These are phyloP conservation scores for Sporothrix luriei DNA, from an alignment of 2,329 filamentous ascomycete species.

Conservation along the genomic window DNA sequence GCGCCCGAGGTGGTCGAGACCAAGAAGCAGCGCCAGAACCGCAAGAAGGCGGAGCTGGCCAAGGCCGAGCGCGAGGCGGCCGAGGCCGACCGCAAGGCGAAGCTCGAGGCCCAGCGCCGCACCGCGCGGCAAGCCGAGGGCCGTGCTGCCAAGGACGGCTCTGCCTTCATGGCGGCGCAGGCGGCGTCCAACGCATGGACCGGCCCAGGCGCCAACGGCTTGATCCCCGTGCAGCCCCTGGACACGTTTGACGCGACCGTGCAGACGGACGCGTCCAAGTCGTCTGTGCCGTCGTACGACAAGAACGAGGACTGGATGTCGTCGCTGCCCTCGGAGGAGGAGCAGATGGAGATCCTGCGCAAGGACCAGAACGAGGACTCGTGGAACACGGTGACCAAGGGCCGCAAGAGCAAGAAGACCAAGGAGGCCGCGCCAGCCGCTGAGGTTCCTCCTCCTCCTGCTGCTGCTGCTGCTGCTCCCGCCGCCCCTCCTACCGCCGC, in stretches of 20 bases:
- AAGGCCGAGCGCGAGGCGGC: slow-evolving; percentile 74
- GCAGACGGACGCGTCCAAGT: slow-evolving; percentile 37
- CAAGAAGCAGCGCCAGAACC: slow-evolving; percentile 95
- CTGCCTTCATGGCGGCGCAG: slow-evolving; percentile 54
- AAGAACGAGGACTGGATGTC: slow-evolving; percentile 53
- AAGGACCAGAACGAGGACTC: slow-evolving; percentile 51
- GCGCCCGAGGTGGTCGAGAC: slow-evolving; percentile 69
- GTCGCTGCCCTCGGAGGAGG: slow-evolving; percentile 61
- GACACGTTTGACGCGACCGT: slow-evolving; percentile 57
- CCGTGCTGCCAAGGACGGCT: slow-evolving; percentile 79
- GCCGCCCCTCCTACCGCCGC: slow-evolving; percentile 35
- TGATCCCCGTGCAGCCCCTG: slow-evolving; percentile 53
- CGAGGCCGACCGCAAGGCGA: slow-evolving; percentile 74
- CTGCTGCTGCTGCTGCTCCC: slow-evolving; percentile 30
- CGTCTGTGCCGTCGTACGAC: slow-evolving; percentile 40
- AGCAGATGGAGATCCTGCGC: slow-evolving; percentile 62
- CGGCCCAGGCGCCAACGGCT: slow-evolving; percentile 42
- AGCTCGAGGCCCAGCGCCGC: slow-evolving; percentile 81
- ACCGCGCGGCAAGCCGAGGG: slow-evolving; percentile 80
- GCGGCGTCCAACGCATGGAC: slow-evolving; percentile 47
- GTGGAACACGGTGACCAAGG: slow-evolving; percentile 62
- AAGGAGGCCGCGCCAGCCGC: slow-evolving; percentile 44
- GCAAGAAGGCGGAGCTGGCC: slow-evolving; percentile 80
- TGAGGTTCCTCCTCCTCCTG: slow-evolving; percentile 32
- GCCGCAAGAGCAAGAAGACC: slow-evolving; percentile 50